phyloP scores from a whole-genome alignment of 73 alveolate species.

The Effrenium voratum region DNA sequence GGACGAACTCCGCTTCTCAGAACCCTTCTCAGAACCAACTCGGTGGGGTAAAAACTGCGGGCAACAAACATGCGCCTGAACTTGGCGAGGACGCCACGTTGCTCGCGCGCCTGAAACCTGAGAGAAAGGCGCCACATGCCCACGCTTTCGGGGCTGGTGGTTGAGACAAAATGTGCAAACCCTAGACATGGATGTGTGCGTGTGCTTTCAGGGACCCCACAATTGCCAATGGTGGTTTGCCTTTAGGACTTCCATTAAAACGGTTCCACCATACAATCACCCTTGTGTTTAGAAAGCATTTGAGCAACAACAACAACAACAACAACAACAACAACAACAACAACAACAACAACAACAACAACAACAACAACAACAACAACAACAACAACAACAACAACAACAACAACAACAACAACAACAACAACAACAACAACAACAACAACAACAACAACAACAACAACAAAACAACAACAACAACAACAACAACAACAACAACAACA shows the following conservation, averaged over 20 bases:
- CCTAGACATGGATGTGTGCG: neutral
- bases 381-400: neutral
- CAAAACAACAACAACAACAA: neutral
- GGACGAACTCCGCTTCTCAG: too few species aligned
- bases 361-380: neutral
- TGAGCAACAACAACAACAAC: neutral
- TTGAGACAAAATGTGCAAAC: neutral
- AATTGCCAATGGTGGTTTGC: too few species aligned
- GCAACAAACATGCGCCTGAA: too few species aligned
- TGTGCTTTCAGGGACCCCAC: too few species aligned
- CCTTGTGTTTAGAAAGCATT: neutral
- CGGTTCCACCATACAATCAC: neutral
- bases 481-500: neutral
- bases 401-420: neutral
- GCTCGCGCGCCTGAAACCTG: conserved; percentile 65
- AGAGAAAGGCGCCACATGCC: neutral
- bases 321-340: neutral
- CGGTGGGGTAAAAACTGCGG: too few species aligned
- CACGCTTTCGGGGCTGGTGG: neutral
- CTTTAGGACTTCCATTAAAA: too few species aligned
- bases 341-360: neutral
- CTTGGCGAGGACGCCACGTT: conserved; percentile 59
- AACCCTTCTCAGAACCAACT: too few species aligned
- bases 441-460: neutral
- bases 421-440: neutral